These are phyloP conservation scores for Paraconiothyrium sp. DNA, from an alignment of 2,329 filamentous ascomycete species.

Conservation along the genomic window DNA sequence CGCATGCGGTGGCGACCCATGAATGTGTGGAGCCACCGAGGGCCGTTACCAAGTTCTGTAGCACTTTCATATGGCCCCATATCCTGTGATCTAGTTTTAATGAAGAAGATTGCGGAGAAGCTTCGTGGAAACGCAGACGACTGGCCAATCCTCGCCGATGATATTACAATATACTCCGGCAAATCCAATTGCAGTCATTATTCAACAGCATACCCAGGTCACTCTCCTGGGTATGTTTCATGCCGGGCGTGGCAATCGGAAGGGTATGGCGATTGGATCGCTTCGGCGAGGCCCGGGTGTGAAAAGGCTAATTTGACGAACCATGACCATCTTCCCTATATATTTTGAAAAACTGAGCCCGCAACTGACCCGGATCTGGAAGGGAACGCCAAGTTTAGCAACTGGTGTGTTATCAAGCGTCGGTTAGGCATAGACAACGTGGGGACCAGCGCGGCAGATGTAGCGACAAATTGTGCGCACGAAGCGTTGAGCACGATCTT, in stretches of 20 bases:
- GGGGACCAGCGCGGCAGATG: conserved; percentile 20
- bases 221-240: conserved; percentile 35
- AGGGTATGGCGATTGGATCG: conserved; percentile 29
- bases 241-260: conserved; percentile 30
- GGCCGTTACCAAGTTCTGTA: conserved; percentile 23
- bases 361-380: conserved; percentile 32
- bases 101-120: conserved; percentile 32
- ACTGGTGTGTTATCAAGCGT: conserved; percentile 22
- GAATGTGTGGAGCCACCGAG: conserved; percentile 23
- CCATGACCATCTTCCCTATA: conserved; percentile 25
- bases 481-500: not conserved
- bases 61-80: conserved; percentile 30
- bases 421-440: conserved; percentile 14
- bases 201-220: conserved; percentile 25
- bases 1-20: conserved; percentile 24
- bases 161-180: conserved; percentile 33
- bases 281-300: conserved; percentile 19
- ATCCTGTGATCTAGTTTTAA: conserved; percentile 36
- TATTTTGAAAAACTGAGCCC: conserved; percentile 35
- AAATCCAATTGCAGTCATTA: conserved; percentile 26
- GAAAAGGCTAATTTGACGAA: conserved; percentile 26
- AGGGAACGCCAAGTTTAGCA: conserved; percentile 22
- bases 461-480: not conserved
- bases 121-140: conserved; percentile 22
- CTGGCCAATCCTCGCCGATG: conserved; percentile 32